Conservation (phyloP, 1,139 yeast species). For the Diutina rugosa region DNA sequence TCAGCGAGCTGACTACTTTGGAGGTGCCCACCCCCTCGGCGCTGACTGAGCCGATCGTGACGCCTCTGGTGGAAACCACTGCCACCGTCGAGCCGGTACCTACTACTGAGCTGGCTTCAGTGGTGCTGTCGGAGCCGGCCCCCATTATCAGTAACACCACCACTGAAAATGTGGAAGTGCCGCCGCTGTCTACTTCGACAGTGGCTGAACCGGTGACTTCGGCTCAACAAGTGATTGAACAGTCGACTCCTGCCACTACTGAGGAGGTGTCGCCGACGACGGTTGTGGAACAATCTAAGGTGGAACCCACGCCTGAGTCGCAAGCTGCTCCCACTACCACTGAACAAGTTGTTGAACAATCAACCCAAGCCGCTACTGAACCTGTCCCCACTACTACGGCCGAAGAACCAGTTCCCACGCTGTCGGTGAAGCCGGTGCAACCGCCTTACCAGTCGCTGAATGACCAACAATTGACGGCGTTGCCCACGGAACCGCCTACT, state of each 20-base stretch:
- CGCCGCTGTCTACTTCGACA: background rate
- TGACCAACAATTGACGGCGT: background rate
- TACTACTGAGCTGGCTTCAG: background rate
- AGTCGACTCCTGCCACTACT: background rate
- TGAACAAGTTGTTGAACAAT: background rate
- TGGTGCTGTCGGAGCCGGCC: background rate
- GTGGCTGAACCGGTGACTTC: background rate
- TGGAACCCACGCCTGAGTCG: background rate
- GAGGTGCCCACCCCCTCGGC: background rate
- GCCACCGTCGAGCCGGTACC: background rate
- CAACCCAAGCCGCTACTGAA: background rate
- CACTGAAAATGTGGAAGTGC: background rate
- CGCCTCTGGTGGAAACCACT: background rate
- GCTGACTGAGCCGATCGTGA: background rate
- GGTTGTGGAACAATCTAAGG: too few relatives aligned
- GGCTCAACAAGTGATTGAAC: background rate
- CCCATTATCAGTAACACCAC: background rate
- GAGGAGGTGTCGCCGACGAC: background rate
- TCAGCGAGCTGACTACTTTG: background rate
- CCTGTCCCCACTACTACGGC: background rate
- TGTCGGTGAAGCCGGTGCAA: background rate
- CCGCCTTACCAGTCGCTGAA: background rate
- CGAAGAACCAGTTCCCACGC: background rate
- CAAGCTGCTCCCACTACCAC: background rate
- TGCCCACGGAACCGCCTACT: background rate